Base-by-base conservation (phyloP, 768 basidiomycete genomes). In the Panellus pusillus region DNA sequence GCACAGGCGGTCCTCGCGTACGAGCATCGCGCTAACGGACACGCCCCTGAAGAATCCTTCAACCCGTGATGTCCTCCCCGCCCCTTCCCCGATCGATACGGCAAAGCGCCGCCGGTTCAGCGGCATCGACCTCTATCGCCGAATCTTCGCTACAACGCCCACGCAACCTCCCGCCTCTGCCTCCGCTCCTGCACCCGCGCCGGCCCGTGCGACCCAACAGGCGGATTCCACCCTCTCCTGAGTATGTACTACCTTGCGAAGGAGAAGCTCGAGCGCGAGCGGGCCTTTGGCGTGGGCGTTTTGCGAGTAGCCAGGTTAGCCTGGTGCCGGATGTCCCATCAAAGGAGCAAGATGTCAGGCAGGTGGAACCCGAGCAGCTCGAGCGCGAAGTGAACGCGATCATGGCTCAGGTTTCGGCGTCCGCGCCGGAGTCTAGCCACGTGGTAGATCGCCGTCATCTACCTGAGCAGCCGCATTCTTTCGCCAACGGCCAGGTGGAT, bases 181-280 rank as follows among this genome's bases (percentile, higher is more conserved):
- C 36, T 28, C 47, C 31, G 20, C 38, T 2, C 39, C 48, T 0
- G 4, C 31, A 1, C 28, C 43, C 6, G 74, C 80, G 24, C 70
- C 76, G 12, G n/a, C 50, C 75, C 74, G 18, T 55, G 44, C 57
- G 96, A 99, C 65, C 96, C 97, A 5, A 96, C 93, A 9, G 76
- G 82, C 47, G 97, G 93, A 2, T 99, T 93, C 74, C 93, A 98
- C 67, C 95, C 93, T 0, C 79, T 99, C 27, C 80, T 98, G 39
- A 93, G 93, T 27, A 98, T 99, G 73, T 99, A 99, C 69, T 98
- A 86, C 73, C 83, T 99, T 17, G 91, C 95, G 3, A 79, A 91
- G 52, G 97, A 99, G 76, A 98, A 97, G 79, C 77, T 94, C 65
- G 95, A 98, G 66, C 78, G 97, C 47, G 97, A 99, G 63, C 80